A percentile compares a stretch with the other conserved stretches of the same genome.
phyloP scores from a whole-genome alignment of 371 early-diverging fungal genomes.

The Conidiobolus coronatus region DNA sequence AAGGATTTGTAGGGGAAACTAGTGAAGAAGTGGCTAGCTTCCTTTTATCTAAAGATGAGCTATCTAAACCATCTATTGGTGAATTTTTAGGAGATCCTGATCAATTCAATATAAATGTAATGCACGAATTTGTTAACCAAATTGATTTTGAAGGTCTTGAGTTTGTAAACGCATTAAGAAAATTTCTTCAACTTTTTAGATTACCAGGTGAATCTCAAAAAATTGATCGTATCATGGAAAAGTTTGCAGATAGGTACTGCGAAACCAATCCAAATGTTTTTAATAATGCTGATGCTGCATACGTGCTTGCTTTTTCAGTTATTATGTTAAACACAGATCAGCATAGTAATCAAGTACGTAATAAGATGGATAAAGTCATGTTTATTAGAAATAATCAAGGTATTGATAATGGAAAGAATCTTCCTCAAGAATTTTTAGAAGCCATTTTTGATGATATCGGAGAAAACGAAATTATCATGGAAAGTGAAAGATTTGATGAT shows the following conservation, averaged over 20 bases:
- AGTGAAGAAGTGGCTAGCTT: slow-evolving; percentile 48
- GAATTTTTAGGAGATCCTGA: slow-evolving; percentile 86
- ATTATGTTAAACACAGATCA: slow-evolving; percentile 94
- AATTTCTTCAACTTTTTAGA: slow-evolving; percentile 79
- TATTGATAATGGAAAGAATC: slow-evolving; percentile 65
- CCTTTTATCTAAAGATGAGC: slow-evolving; percentile 42
- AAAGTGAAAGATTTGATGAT: slow-evolving; percentile 25
- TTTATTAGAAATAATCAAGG: slow-evolving; percentile 66
- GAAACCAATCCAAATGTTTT: slow-evolving; percentile 48
- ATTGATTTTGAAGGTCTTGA: slow-evolving; percentile 55
- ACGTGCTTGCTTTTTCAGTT: slow-evolving; percentile 85
- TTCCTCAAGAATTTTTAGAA: slow-evolving; percentile 37
- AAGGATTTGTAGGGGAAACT: slow-evolving; percentile 32
- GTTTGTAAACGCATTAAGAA: slow-evolving; percentile 68
- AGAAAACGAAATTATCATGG: slow-evolving; percentile 75
- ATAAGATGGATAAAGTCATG: slow-evolving; percentile 42
- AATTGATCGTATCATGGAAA: slow-evolving; percentile 93
- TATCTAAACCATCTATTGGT: slow-evolving; percentile 76
- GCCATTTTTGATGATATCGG: slow-evolving; percentile 61
- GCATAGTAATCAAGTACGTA: slow-evolving; percentile 70
- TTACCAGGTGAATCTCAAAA: slow-evolving; percentile 96
- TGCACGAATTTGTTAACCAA: slow-evolving; percentile 88
- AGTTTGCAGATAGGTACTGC: slow-evolving; percentile 84
- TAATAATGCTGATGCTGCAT: slow-evolving; percentile 71
- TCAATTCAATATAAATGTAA: slow-evolving; percentile 58